These are phyloP conservation scores for Phialophora chinensis DNA, from an alignment of 2,329 filamentous ascomycete genomes.

Conservation along the genomic window DNA sequence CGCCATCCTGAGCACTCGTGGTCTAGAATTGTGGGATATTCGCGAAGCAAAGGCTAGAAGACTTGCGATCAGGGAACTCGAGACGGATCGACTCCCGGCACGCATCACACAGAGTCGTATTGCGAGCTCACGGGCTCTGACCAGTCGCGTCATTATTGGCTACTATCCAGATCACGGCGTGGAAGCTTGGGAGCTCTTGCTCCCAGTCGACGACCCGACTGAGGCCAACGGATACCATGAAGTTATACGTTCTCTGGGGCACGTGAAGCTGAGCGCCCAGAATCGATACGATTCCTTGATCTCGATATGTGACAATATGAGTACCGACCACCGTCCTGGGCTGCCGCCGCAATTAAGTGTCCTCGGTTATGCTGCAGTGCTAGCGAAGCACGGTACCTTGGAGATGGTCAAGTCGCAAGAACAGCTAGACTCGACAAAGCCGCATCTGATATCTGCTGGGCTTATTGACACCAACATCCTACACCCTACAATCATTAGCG, in stretches of 20 bases:
- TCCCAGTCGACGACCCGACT: constrained; percentile 22
- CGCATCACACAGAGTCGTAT: constrained; percentile 35
- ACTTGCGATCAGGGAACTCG: constrained; percentile 24
- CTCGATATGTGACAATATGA: constrained; percentile 38
- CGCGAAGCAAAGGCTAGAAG: constrained; percentile 31
- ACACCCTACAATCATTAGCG: constrained; percentile 27
- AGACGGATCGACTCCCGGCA: constrained; percentile 18
- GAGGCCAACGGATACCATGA: constrained; percentile 28
- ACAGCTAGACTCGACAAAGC: constrained; percentile 33
- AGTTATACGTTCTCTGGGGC: constrained; percentile 31
- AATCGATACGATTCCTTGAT: constrained; percentile 27
- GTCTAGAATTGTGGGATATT: constrained; percentile 35
- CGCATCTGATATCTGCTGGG: constrained; percentile 25
- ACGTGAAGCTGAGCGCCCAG: constrained; percentile 27
- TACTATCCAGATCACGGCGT: constrained; percentile 24
- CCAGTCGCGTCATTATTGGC: constrained; percentile 34
- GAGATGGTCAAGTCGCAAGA: constrained; percentile 35
- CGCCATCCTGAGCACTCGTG: constrained; percentile 24
- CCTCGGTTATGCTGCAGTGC: constrained; percentile 26
- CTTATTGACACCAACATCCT: constrained; percentile 29
- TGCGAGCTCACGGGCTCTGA: constrained; percentile 31
- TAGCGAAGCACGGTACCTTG: constrained; percentile 31
- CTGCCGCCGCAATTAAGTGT: constrained; percentile 22
- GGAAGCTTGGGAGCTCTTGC: constrained; percentile 34
- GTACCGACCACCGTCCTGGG: constrained; percentile 24